Conservation (phyloP, 495 filamentous ascomycete species). For the Aspergillus sclerotioniger region DNA sequence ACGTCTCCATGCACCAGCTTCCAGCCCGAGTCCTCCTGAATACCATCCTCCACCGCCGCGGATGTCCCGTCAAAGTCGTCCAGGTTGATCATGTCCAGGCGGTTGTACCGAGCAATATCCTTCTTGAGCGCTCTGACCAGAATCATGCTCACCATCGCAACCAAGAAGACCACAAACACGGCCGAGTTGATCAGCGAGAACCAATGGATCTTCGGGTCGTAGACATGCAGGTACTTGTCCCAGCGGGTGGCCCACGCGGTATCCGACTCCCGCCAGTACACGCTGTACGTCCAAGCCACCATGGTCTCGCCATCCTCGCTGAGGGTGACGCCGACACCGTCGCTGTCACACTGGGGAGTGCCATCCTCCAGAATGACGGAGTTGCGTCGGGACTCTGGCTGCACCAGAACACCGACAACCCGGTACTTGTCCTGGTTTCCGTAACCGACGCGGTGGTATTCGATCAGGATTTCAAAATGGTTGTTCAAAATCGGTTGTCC, state of each 20-base stretch:
- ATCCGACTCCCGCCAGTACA: constrained; percentile 73
- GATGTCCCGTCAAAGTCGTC: constrained; percentile 78
- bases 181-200: constrained; percentile 94
- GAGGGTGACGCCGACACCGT: constrained; percentile 53
- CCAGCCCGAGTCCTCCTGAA: constrained; percentile 98
- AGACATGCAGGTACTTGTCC: constrained; percentile 97
- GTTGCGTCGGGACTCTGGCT: constrained; percentile 69
- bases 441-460: constrained; percentile 73
- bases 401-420: constrained; percentile 87
- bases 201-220: constrained; percentile 97
- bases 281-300: constrained; percentile 87
- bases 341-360: constrained; percentile 59
- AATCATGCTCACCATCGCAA: constrained; percentile 85
- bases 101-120: constrained; percentile 94
- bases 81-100: constrained; percentile 79
- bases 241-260: constrained; percentile 94
- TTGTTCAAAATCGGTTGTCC: constrained; percentile 71
- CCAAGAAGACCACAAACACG: constrained; percentile 87
- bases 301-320: constrained; percentile 63
- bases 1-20: constrained; percentile 98
- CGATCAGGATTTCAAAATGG: constrained; percentile 90
- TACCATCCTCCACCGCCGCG: constrained; percentile 77
- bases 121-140: constrained; percentile 82
- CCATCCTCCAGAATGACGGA: constrained; percentile 52
- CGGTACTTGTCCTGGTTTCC: constrained; percentile 64